A percentile compares a stretch with the other conserved stretches of the same genome.
Evolutionary conservation across 1,139 yeast genomes (phyloP).

Genomic region (Blastobotrys illinoisensis): DNA sequence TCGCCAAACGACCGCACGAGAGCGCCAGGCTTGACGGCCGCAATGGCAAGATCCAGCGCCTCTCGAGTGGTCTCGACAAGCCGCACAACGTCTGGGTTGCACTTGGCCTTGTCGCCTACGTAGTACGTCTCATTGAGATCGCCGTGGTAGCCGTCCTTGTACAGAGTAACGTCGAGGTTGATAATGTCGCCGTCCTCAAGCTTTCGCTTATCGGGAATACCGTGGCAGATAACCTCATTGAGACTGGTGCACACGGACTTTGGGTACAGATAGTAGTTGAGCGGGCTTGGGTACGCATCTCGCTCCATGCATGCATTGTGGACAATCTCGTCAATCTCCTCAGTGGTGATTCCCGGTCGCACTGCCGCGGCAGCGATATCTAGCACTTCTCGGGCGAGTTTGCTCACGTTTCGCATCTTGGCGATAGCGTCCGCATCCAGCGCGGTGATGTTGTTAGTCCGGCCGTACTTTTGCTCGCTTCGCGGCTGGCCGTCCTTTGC

Average conservation of each 20-base stretch:
- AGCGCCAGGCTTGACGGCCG: slow-evolving; percentile 83
- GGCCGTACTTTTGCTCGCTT: slow-evolving; percentile 68
- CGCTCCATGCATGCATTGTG: slow-evolving; percentile 86
- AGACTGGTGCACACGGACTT: slow-evolving; percentile 90
- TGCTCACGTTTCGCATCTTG: slow-evolving; percentile 67
- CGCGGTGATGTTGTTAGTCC: slow-evolving; percentile 60
- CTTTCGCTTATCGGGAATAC: slow-evolving; percentile 86
- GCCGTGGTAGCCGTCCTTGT: slow-evolving; percentile 83
- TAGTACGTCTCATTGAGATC: slow-evolving; percentile 96
- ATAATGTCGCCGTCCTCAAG: slow-evolving; percentile 92
- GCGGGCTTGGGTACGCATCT: slow-evolving; percentile 90
- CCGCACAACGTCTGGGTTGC: slow-evolving; percentile 70
- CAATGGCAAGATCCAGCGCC: slow-evolving; percentile 77
- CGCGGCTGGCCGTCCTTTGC: slow-evolving; percentile 75
- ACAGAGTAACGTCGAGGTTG: slow-evolving; percentile 83
- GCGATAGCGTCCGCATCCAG: slow-evolving; percentile 61
- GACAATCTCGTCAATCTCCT: slow-evolving; percentile 79
- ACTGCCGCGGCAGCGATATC: slow-evolving; percentile 82
- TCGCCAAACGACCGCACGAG: slow-evolving; percentile 86
- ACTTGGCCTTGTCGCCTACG: slow-evolving; percentile 84
- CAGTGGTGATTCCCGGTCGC: slow-evolving; percentile 88
- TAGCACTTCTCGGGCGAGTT: slow-evolving; percentile 77
- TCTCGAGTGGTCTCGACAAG: slow-evolving; percentile 94
- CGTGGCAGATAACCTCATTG: slow-evolving; percentile 94
- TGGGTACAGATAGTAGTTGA: slow-evolving; percentile 92